phyloP scores from a whole-genome alignment of 2,329 filamentous ascomycete genomes.

The Fonsecaea erecta region DNA sequence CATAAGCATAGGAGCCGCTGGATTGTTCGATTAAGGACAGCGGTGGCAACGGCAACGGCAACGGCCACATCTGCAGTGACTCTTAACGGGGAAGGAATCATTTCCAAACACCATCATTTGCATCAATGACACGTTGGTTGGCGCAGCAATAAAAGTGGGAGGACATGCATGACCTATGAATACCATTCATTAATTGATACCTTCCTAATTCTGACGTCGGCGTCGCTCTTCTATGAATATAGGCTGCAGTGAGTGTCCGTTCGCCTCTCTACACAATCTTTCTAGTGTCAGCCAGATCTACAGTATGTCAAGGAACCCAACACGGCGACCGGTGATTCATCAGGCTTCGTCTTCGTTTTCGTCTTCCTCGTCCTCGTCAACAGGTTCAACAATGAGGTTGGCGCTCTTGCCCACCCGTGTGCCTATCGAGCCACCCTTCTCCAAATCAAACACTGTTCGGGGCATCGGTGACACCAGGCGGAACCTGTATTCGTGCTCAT shows the following conservation, averaged over 20 bases:
- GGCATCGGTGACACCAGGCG: slow-evolving; percentile 84
- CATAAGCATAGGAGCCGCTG: no score
- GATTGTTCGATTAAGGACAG: no score
- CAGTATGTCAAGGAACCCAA: background rate
- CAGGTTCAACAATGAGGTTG: slow-evolving; percentile 85
- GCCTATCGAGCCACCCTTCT: slow-evolving; percentile 67
- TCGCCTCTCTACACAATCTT: background rate
- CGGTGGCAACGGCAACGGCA: no score
- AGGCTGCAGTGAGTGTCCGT: background rate
- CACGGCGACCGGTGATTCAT: background rate
- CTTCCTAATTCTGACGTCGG: no score
- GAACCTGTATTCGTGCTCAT: slow-evolving; percentile 84
- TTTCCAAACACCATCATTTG: no score
- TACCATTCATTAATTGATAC: no score
- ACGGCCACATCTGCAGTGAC: no score
- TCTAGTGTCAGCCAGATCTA: background rate
- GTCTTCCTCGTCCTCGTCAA: slow-evolving; percentile 58
- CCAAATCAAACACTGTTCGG: slow-evolving; percentile 74
- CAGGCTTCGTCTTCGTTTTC: slow-evolving; percentile 9
- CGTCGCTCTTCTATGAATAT: no score
- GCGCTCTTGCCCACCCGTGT: slow-evolving; percentile 81
- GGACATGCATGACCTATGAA: no score
- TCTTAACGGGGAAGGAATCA: no score
- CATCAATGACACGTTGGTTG: no score
- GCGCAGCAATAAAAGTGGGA: no score